A percentile compares a stretch with the other conserved stretches of the same genome.
phyloP scores from a whole-genome alignment of 441 rosid species.

The Syzygium syzygioides region DNA sequence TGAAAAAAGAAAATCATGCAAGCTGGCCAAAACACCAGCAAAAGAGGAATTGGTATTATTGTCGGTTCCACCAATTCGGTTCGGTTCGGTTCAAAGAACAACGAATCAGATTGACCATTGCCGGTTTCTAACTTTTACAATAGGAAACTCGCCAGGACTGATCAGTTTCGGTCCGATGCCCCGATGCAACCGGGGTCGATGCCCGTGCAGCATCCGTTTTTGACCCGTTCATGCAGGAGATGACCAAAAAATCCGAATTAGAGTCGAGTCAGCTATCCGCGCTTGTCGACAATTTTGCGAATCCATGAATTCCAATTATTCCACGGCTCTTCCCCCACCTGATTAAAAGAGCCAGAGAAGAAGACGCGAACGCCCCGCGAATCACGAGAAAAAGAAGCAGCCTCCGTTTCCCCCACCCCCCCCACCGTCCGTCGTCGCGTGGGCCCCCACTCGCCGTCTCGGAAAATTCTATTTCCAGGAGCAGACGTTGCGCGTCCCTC shows the following conservation, averaged over 20 bases:
- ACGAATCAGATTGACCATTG: accelerated
- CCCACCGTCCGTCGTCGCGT: neutral
- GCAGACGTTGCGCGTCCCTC: neutral
- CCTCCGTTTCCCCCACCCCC: neutral
- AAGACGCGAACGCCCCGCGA: neutral
- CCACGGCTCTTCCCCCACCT: neutral
- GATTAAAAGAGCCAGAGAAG: neutral
- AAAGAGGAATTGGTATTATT: neutral
- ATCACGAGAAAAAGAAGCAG: neutral
- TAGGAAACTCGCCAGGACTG: neutral
- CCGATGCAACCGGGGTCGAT: too few species aligned
- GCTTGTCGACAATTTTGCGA: neutral
- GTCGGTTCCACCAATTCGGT: too few species aligned
- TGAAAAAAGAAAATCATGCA: neutral
- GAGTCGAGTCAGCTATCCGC: neutral
- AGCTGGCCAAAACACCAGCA: neutral
- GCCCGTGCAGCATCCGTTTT: neutral
- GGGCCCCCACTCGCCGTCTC: neutral
- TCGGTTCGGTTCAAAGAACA: accelerated
- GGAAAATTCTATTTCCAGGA: neutral
- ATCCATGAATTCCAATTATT: too few species aligned
- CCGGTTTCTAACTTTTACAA: too few species aligned
- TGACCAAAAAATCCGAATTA: neutral
- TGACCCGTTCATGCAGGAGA: neutral
- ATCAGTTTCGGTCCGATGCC: accelerated